A percentile compares a stretch with the other conserved stretches of the same genome.
Conservation (phyloP, 1,284 basidiomycete genomes). For the Boletus mariae region DNA sequence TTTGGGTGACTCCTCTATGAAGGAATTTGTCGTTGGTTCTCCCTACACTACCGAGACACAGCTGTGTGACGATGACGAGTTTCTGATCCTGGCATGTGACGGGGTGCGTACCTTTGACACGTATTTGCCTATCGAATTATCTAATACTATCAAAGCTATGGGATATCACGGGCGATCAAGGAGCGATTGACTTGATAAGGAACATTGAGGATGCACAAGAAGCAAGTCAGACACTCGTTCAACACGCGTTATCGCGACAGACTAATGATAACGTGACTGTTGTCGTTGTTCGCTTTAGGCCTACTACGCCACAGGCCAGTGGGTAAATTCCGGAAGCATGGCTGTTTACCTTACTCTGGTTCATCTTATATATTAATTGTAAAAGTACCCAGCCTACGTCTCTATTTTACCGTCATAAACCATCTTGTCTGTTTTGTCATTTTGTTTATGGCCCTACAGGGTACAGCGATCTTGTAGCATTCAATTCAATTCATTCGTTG, state of each 20-base stretch:
- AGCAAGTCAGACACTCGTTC: constrained; percentile 76
- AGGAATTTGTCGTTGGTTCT: constrained; percentile 97
- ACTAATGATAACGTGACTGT: constrained; percentile 92
- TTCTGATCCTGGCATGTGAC: constrained; percentile 95
- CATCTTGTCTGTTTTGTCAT: constrained; percentile 4
- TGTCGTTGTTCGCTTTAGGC: constrained; percentile 69
- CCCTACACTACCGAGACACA: constrained; percentile 98
- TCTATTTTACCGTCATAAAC: constrained; percentile 6
- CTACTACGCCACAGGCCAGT: constrained; percentile 9
- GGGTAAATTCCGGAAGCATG: constrained; percentile 12
- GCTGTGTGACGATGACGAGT: constrained; percentile 87
- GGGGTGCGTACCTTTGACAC: constrained; percentile 61
- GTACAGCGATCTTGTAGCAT: constrained; percentile 4
- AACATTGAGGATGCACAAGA: constrained; percentile 76
- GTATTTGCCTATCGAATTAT: background rate
- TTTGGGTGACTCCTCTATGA: constrained; percentile 97
- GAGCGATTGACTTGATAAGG: constrained; percentile 84
- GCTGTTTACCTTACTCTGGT: constrained; percentile 2
- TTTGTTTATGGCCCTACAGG: background rate
- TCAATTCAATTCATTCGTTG: constrained; percentile 1
- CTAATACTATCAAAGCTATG: constrained; percentile 67
- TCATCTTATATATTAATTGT: constrained; percentile 9
- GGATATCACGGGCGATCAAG: constrained; percentile 94
- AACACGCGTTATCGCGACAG: constrained; percentile 84
- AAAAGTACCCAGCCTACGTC: constrained; percentile 4